Evolutionary conservation across 23 red algal species (phyloP), one percentile per base, ranked within the genome.

Genomic region (Gracilaria caudata): DNA sequence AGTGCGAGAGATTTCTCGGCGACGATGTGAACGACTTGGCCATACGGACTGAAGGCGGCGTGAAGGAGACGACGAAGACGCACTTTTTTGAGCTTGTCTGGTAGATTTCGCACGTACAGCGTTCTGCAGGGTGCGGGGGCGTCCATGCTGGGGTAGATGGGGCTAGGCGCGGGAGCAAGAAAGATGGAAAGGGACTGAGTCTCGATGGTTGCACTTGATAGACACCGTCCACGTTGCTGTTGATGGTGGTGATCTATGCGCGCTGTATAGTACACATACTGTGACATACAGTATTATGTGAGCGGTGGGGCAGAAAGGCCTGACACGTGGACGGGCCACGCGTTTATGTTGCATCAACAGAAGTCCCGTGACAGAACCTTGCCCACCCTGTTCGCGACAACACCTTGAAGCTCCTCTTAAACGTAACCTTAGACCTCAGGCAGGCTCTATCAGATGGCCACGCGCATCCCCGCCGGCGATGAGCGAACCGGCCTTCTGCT

Each of bases 61-160:
- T 97, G 86, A 10, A 97, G 84, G 44, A 93, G 87, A 51, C 56
- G 68, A 21, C 94, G 89, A 24, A 97, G 83, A 5, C 79, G 57
- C 14, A 89, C 23, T 44, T 86, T 86, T 45, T 76, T 66, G 36
- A 97, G 74, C 66, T 97, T 92, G 47, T 97, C 89, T 8, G 91
- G 73, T 3, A 97, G 53, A 64, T 93, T 93, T 37, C 89, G 80
- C 38, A 97, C 55, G 81, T 97, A 97, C 14, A 97, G 77, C 44
- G 94, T 97, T 24, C 81, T 35, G 73, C 80, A 83, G 34, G 89
- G 89, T 21, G 81, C 73, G n/a, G 83, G 55, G 51, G 80, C 92
- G 30, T 82, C 92, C 82, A 84, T 94, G 70, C n/a, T 33, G 37
- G 43, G 3, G 70, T 20, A 17, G 23, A 5, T 8, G 4, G 49